A percentile compares a stretch with the other conserved stretches of the same genome.
phyloP scores from a whole-genome alignment of 306 rosid species.

The Medicago arabica region DNA sequence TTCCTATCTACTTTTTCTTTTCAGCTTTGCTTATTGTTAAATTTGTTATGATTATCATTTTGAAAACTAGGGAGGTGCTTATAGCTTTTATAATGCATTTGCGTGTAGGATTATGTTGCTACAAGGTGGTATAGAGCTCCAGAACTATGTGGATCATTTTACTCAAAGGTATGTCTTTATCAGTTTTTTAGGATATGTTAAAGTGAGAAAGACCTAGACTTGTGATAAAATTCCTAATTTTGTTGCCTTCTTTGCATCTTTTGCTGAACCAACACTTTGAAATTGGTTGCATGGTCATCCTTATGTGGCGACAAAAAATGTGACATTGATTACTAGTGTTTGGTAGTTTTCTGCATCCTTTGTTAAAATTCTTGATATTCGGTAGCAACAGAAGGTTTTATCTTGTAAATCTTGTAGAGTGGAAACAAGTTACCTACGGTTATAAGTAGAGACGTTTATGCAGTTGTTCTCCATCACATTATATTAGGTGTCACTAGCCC shows the following conservation, averaged over 20 bases:
- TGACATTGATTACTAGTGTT: constrained; percentile 2
- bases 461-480: background rate
- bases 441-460: background rate
- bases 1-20: constrained; percentile 3
- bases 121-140: constrained; percentile 99
- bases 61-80: constrained; percentile 13
- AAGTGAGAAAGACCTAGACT: background rate
- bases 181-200: constrained; percentile 22
- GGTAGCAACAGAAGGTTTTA: background rate
- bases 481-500: background rate
- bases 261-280: background rate
- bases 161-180: constrained; percentile 72
- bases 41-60: background rate
- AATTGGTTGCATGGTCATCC: constrained; percentile 3
- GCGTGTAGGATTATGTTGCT: constrained; percentile 91
- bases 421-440: background rate
- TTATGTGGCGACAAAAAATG: background rate
- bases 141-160: constrained; percentile 95
- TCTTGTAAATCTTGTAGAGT: background rate
- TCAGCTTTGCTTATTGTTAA: background rate
- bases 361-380: background rate
- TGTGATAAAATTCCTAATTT: background rate
- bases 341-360: background rate
- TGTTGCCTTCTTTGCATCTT: constrained; percentile 1
- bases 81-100: constrained; percentile 17